These are phyloP conservation scores for Kwoniella pini DNA, from an alignment of 768 basidiomycete genomes.

Conservation along the genomic window DNA sequence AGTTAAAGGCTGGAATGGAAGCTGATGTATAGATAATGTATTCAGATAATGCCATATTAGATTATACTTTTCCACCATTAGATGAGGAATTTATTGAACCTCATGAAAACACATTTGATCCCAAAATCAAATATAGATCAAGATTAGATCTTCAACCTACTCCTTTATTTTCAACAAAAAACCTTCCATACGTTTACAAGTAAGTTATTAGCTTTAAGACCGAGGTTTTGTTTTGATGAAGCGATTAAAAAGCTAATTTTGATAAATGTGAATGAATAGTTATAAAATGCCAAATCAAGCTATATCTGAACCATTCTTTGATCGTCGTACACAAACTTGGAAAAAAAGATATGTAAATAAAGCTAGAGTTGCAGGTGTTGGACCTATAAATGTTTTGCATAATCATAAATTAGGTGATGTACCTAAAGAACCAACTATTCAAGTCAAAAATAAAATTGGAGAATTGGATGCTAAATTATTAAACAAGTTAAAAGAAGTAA, in stretches of 20 bases:
- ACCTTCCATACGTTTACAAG: conserved; percentile 60
- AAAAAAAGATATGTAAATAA: conserved; percentile 35
- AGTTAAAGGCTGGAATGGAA: neutral
- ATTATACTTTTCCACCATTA: conserved; percentile 70
- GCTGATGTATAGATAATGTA: neutral
- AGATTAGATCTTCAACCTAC: conserved; percentile 74
- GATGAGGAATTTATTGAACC: conserved; percentile 67
- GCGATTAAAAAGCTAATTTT: no score
- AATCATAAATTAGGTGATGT: conserved; percentile 22
- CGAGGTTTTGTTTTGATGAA: no score
- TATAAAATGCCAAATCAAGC: conserved; percentile 29
- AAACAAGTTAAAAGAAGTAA: conserved; percentile 35
- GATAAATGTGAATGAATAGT: conserved; percentile 44
- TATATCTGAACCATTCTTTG: conserved; percentile 28
- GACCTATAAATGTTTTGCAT: conserved; percentile 25
- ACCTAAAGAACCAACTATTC: conserved; percentile 56
- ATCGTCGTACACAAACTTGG: conserved; percentile 29
- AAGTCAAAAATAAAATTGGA: conserved; percentile 66
- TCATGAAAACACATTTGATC: conserved; percentile 8
- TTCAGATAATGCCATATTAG: conserved; percentile 70
- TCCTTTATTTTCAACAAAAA: conserved; percentile 72
- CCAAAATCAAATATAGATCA: conserved; percentile 53
- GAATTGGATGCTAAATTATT: conserved; percentile 62
- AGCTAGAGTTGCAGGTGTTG: conserved; percentile 18
- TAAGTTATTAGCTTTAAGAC: conserved; percentile 10